Evolutionary conservation across 2,329 filamentous ascomycete genomes (phyloP).

Genomic region (Trichoderma atroviride): DNA sequence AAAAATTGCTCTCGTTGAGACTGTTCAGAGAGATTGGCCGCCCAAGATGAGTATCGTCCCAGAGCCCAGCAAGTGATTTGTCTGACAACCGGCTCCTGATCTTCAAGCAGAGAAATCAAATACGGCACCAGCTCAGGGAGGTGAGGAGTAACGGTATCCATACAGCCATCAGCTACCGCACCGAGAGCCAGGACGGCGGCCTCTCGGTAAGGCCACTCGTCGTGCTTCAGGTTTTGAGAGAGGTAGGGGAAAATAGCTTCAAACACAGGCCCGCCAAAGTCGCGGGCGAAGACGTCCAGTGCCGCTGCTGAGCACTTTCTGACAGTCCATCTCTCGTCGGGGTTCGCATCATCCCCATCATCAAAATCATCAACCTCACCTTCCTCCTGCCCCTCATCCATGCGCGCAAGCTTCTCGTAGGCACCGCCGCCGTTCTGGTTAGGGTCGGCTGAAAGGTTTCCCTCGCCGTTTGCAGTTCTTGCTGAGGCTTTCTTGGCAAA

Average conservation of each 20-base stretch:
- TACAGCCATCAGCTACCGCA: slow-evolving; percentile 92
- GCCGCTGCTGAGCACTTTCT: slow-evolving; percentile 96
- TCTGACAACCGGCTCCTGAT: slow-evolving; percentile 85
- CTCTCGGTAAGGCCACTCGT: slow-evolving; percentile 89
- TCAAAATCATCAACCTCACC: slow-evolving; percentile 82
- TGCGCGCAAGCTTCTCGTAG: slow-evolving; percentile 58
- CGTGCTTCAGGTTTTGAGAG: slow-evolving; percentile 82
- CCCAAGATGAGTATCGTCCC: slow-evolving; percentile 91
- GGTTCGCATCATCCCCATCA: slow-evolving; percentile 76
- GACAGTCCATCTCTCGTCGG: slow-evolving; percentile 92
- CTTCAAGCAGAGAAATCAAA: slow-evolving; percentile 80
- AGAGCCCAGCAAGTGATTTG: slow-evolving; percentile 99
- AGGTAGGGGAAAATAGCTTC: slow-evolving; percentile 90
- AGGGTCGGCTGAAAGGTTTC: slow-evolving; percentile 53
- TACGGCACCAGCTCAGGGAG: slow-evolving; percentile 89
- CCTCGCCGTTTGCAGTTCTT: slow-evolving; percentile 59
- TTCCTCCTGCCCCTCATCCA: slow-evolving; percentile 80
- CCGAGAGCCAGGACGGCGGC: slow-evolving; percentile 92
- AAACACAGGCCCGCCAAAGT: slow-evolving; percentile 88
- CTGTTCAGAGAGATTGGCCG: slow-evolving; percentile 70
- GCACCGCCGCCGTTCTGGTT: slow-evolving; percentile 57
- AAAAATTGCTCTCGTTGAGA: slow-evolving; percentile 77
- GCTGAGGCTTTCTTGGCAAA: slow-evolving; percentile 75
- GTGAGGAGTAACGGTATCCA: slow-evolving; percentile 86
- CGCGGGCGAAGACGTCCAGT: slow-evolving; percentile 87